Conservation (phyloP, 2,329 filamentous ascomycete genomes). For the Clarireedia hainanense region DNA sequence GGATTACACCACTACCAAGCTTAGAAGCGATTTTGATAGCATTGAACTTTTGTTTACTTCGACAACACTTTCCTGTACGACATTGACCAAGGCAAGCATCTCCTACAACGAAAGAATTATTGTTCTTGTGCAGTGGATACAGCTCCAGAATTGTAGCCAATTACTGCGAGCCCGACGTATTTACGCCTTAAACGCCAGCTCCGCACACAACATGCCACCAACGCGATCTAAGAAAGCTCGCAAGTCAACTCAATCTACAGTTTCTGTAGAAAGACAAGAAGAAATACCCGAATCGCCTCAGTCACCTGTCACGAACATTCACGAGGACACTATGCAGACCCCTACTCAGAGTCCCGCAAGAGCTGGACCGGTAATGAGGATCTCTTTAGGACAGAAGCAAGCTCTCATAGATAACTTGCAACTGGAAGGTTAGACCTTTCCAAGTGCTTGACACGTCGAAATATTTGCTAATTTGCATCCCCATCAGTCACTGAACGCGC, state of each 20-base stretch:
- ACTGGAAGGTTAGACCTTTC: conserved; percentile 61
- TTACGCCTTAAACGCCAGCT: not conserved
- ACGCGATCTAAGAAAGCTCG: conserved; percentile 37
- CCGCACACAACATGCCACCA: conserved; percentile 36
- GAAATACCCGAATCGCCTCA: conserved; percentile 24
- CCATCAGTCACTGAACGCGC: conserved; percentile 73
- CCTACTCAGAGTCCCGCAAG: conserved; percentile 52
- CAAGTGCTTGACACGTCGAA: not conserved
- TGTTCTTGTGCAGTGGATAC: too few relatives aligned
- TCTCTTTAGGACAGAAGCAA: conserved; percentile 71
- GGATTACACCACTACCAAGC: not conserved
- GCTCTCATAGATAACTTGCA: conserved; percentile 83
- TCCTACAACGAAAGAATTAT: too few relatives aligned
- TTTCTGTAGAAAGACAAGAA: conserved; percentile 22
- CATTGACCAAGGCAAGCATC: too few relatives aligned
- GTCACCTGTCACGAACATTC: conserved; percentile 31
- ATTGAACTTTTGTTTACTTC: too few relatives aligned
- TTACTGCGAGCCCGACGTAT: too few relatives aligned
- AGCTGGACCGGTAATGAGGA: conserved; percentile 46
- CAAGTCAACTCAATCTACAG: conserved; percentile 34
- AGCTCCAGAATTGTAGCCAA: too few relatives aligned
- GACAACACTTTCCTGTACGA: too few relatives aligned
- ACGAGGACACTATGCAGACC: conserved; percentile 25
- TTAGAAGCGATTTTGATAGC: not conserved
- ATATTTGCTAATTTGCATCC: conserved; percentile 12